Evolutionary conservation across 169 alveolate genomes (phyloP).

Genomic region (Plasmodium fragile): DNA sequence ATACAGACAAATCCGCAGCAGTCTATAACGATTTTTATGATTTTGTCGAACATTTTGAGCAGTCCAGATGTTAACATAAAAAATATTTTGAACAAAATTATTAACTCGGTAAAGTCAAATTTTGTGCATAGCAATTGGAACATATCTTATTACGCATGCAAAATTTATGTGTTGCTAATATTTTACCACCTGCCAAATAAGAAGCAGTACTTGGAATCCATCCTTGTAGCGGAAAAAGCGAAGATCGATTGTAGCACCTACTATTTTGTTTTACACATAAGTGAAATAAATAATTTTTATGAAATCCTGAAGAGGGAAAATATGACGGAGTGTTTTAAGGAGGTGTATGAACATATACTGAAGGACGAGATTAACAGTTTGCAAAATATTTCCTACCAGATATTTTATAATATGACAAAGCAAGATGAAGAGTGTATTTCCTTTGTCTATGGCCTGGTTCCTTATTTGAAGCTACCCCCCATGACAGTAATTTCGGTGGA

Average conservation of each 20-base stretch:
- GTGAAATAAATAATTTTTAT: conserved; percentile 63
- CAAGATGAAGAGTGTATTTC: conserved; percentile 14
- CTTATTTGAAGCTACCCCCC: conserved; percentile 50
- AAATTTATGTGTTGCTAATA: conserved; percentile 47
- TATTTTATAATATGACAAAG: conserved; percentile 62
- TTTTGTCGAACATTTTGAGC: conserved; percentile 64
- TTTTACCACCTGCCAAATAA: conserved; percentile 61
- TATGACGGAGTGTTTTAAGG: conserved; percentile 26
- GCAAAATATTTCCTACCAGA: conserved; percentile 35
- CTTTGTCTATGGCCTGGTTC: conserved; percentile 15
- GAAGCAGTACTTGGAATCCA: conserved; percentile 40
- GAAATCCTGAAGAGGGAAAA: conserved; percentile 68
- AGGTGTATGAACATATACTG: conserved; percentile 26
- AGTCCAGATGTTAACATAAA: conserved; percentile 30
- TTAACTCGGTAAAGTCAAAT: conserved; percentile 28
- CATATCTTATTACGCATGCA: conserved; percentile 54
- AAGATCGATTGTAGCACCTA: neutral
- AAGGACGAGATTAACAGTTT: conserved; percentile 18
- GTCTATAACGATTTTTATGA: conserved; percentile 67
- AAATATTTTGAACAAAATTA: conserved; percentile 52
- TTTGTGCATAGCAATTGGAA: conserved; percentile 39
- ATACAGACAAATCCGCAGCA: conserved; percentile 33
- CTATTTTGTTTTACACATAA: conserved; percentile 55
- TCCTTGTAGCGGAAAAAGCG: conserved; percentile 5
- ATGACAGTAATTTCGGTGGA: conserved; percentile 57